Base-by-base conservation (phyloP, 2,329 filamentous ascomycete species). In the Paramyrothecium roridum region DNA sequence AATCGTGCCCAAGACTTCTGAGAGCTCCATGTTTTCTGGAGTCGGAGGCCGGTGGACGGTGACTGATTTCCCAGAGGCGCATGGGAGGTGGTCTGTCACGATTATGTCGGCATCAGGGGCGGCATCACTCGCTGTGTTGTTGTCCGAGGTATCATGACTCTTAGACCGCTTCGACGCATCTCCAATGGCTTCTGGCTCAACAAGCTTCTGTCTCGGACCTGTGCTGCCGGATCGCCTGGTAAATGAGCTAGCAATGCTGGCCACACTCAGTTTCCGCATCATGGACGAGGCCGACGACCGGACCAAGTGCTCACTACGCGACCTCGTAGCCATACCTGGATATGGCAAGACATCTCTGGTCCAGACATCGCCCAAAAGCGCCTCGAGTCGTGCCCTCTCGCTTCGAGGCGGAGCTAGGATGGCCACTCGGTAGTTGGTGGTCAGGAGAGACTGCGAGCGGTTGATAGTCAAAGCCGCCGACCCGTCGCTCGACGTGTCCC, bases 241-340 rank as follows among this genome's bases (percentile, higher is more conserved):
- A 66, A 96, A 93, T 50, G 88, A 88, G 61, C 83, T 88, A 16
- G 89, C 82, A 60, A 95, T 88, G 69, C 87, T 92, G 50, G 88
- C 87, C 65, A 91, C 87, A 71, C 90, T 96, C 59, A 97, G 81
- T 68, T 93, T 96, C 52, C 92, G 84, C 76, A 96, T 96, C 66
- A 96, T 84, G 1, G 90, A 90, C 37, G 90, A 91, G 13, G 92
- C 90, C n/a, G 89, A 91, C 45, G 84, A 84, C 52, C 89, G 82
- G 49, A 95, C 87, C 3, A 91, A 76, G 65, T 89, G 85, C 63
- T 96, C 84, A 63, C 89, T 74, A 75, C 85, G 70, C 69, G 84
- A 70, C 74, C 86, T 70, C 72, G 70, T 78, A 33, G 82, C 83
- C 83, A 96, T 93, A 2, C 91, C 91, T 17, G 93, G 91, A 66